Evolutionary conservation across 2,329 filamentous ascomycete genomes (phyloP).

Genomic region (Westerdykella aurantiaca): DNA sequence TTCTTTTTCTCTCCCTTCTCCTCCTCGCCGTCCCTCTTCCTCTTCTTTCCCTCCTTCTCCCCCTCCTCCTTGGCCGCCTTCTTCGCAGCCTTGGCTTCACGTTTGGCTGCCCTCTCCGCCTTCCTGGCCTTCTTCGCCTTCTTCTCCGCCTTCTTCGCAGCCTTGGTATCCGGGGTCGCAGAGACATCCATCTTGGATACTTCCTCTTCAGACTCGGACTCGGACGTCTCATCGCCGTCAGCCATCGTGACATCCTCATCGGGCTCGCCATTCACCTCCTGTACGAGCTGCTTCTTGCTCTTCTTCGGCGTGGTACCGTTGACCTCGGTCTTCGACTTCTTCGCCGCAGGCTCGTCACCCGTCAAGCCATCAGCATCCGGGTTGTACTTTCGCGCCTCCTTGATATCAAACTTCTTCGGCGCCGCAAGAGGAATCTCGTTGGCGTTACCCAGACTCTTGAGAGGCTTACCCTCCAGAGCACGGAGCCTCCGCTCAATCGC

Average conservation of each 20-base stretch:
- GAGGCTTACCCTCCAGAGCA: conserved; percentile 82
- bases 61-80: conserved; percentile 44
- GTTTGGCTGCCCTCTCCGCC: conserved; percentile 35
- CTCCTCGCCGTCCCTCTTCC: conserved; percentile 44
- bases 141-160: conserved; percentile 38
- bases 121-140: conserved; percentile 42
- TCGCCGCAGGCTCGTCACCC: conserved; percentile 59
- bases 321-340: conserved; percentile 42
- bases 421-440: conserved; percentile 40
- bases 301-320: conserved; percentile 34
- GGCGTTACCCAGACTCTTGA: conserved; percentile 67
- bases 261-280: conserved; percentile 44
- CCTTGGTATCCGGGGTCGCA: conserved; percentile 32
- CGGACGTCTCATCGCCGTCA: conserved; percentile 32
- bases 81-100: conserved; percentile 47
- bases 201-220: conserved; percentile 31
- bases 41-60: conserved; percentile 50
- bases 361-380: conserved; percentile 81
- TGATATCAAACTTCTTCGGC: conserved; percentile 76
- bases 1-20: conserved; percentile 61
- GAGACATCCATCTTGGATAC: conserved; percentile 14
- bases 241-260: conserved; percentile 39
- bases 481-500: conserved; percentile 72
- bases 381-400: conserved; percentile 93
- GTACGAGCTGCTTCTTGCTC: conserved; percentile 40